Conservation (phyloP, 139 green algal genomes). For the Chlorella sp. region DNA sequence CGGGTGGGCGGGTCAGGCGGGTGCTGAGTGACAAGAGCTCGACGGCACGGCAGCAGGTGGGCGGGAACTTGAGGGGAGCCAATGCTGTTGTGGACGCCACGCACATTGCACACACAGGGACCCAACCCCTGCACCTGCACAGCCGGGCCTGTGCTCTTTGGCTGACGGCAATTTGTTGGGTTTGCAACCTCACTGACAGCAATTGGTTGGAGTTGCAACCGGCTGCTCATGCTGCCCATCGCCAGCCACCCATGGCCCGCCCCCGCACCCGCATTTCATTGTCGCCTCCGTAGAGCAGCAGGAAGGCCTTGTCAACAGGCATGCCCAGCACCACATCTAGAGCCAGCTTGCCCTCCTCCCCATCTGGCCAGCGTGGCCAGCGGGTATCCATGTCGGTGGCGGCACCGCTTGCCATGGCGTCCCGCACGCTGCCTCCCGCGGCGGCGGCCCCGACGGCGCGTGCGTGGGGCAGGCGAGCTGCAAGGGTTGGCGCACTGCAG, state of each 20-base stretch:
- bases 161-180: no score
- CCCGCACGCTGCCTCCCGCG: not conserved
- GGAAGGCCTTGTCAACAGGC: slow-evolving; percentile 38
- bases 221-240: not conserved
- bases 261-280: slow-evolving; percentile 35
- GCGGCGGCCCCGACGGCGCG: no score
- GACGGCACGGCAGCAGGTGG: not conserved
- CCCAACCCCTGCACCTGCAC: no score
- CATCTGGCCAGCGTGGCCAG: slow-evolving; percentile 42
- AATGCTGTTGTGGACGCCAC: no score
- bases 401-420: not conserved
- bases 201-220: no score
- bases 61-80: no score
- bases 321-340: slow-evolving; percentile 30
- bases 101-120: no score
- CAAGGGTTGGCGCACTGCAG: no score
- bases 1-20: not conserved
- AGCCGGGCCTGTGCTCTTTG: no score
- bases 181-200: no score
- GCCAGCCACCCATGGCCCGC: not conserved
- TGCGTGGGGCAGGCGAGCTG: not conserved
- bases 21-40: not conserved
- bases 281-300: slow-evolving; percentile 32
- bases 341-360: not conserved
- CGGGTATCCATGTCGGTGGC: not conserved